Evolutionary conservation across 2,329 filamentous ascomycete genomes (phyloP), one percentile per base, ranked within the genome.

Genomic region (Capronia coronata): DNA sequence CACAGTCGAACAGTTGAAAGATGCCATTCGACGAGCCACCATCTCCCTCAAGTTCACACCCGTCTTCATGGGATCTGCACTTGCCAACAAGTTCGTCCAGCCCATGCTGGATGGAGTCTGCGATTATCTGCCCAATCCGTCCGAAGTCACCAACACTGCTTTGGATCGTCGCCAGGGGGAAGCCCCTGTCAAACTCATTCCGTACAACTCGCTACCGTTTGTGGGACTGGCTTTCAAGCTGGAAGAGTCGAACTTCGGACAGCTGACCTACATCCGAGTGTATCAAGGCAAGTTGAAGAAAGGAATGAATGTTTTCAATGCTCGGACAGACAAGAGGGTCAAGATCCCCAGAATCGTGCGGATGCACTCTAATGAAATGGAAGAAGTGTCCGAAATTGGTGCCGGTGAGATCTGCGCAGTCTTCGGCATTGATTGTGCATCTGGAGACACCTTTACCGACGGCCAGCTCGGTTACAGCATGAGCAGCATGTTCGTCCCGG

Each of bases 291-390:
- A 83, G 18, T 75, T 98, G 52, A 84, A 76, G 67, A 97, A 95
- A 77, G 87, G 90, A 43, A 79, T 84, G 64, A 88, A 90, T 66
- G 82, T 98, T 48, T 95, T 84, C 79, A 98, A 97, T 70, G 90
- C 90, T 7, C 83, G 90, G 61, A 94, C 82, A 57, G 86, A 91
- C 69, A 95, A 96, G 78, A 96, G 91, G 75, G 85, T 98, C 66
- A 90, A 94, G 71, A 84, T 98, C 50, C 93, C 93, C 16, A 86
- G 91, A 65, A 97, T 98, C 63, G 93, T 98, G 55, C 88, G 93
- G 56, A 98, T 98, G 93, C 93, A 98, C 75, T 95, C 90, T 39
- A 95, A 97, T 66, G 93, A 98, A 65, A 95, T 98, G 91, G 93
- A 98, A 69, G 93, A 98, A 65, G 88, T 96, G 23, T 76, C 73